Base-by-base conservation (phyloP, 2,329 filamentous ascomycete species). In the Pseudocercospora pini-densiflorae region DNA sequence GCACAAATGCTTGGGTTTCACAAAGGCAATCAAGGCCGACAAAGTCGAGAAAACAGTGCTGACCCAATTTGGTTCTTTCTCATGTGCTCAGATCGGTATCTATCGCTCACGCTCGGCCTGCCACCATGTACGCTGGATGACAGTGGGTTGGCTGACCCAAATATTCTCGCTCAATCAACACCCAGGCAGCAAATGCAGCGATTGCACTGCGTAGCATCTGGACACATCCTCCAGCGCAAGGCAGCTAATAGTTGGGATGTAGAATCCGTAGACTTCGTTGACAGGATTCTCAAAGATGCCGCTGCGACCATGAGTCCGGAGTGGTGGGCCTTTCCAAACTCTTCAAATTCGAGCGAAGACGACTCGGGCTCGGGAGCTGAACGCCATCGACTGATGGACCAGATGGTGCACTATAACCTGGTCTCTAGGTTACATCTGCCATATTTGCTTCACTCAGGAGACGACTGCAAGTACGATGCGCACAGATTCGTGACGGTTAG, bases 321-420 rank as follows among this genome's bases (percentile, higher is more conserved):
- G 16, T 61, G 59, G 59, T 61, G 59, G 59, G 40, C 47, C 10
- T 33, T 61, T 14, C 43, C 59, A 31, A n/a, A 14, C 3, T 49
- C 14, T 21, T 12, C 24, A 14, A n/a, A 33, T 40, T 29, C 19
- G 24, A 14, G 10, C 19, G n/a, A 24, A 43, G 57, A 36, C 21
- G 31, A 45, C 14, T 9, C 23, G 9, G 19, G 24, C 14, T 19
- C 57, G 24, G 57, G 21, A 23, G 27, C 24, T n/a, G 57, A 43
- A 19, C 23, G 16, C 14, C 27, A 49, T 12, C 19, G 59, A 24
- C 23, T 61, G 4, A 61, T 61, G 59, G 36, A 31, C 9, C 59
- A 61, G 59, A 49, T 61, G 40, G 47, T 49, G 16, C 59, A 61
- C 16, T 49, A 27, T 21, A 45, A 61, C n/a, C 43, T 61, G 23